Evolutionary conservation across 495 filamentous ascomycete species (phyloP), one percentile per base, ranked within the genome.

Genomic region (Baudoinia panamericana): DNA sequence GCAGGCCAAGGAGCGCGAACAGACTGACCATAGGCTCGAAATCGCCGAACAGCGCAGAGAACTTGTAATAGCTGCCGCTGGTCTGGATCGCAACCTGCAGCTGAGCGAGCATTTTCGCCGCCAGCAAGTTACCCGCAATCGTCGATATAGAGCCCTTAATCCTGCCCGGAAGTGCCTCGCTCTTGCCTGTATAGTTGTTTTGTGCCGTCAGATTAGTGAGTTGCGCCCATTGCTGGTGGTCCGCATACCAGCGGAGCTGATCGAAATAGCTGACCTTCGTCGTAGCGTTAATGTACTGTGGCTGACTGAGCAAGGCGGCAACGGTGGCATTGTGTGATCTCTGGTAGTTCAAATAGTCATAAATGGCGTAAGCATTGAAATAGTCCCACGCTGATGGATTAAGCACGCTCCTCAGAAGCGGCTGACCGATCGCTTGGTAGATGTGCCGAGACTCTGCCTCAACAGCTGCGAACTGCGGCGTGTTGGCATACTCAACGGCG

Each of bases 261-360:
- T 49, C 39, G 10, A 52, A 22, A 12, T 83, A 58, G 19, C 72
- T 64, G 3, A 60, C 62, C 15, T 54, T 20, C 26, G 30, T 52
- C 19, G 13, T 22, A 4, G 25, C 20, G 18, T 36, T 13, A 10
- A 21, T 34, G 41, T 25, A 47, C 15, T 27, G 18, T 15, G 22
- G 20, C n/a, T 37, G 16, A 13, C 25, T 27, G n/a, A 50, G 15
- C 7, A 41, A 13, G 0, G 35, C 19, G 3, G 19, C 58, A 37
- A 79, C 67, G 16, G 65, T 71, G 19, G 53, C 40, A 59, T 90
- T 85, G 63, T 90, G 79, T 46, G 73, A 63, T 23, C 59, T 61
- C 22, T 73, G 71, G 45, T 86, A 84, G 43, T 82, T 73, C 51
- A 90, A 55, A 45, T 75, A 78, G 55, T 93, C 82, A 45, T 68